A percentile compares a stretch with the other conserved stretches of the same genome.
These are phyloP conservation scores for Rhynchospora breviuscula DNA, from an alignment of 176 grass and related monocot species.

Conservation along the genomic window DNA sequence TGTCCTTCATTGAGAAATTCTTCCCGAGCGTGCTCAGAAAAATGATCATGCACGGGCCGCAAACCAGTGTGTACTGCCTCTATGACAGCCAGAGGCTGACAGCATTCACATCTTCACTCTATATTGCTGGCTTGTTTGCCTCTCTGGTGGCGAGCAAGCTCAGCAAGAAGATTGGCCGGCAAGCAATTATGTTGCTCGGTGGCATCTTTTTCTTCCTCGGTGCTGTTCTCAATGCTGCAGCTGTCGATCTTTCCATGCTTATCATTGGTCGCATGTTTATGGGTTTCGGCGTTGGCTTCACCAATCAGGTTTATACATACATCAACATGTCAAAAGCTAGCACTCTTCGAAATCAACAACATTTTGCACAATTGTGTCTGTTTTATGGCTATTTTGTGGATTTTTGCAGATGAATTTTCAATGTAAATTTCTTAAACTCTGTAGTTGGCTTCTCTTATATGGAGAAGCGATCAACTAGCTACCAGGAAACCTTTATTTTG, in stretches of 20 bases:
- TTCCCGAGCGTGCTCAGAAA: constrained; percentile 45
- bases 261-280: constrained; percentile 58
- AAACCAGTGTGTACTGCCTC: constrained; percentile 48
- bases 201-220: constrained; percentile 53
- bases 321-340: no score
- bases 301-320: background rate
- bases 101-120: constrained; percentile 53
- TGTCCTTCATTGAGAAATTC: constrained; percentile 57
- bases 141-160: constrained; percentile 47
- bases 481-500: no score
- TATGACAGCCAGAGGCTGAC: constrained; percentile 64
- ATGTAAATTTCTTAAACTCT: no score
- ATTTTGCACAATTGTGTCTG: no score
- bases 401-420: no score
- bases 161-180: constrained; percentile 41
- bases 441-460: no score
- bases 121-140: background rate
- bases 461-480: no score
- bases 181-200: constrained; percentile 38
- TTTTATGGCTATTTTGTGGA: no score
- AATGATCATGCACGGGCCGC: constrained; percentile 19
- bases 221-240: constrained; percentile 45
- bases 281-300: constrained; percentile 64
- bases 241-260: constrained; percentile 62
- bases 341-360: no score